Evolutionary conservation across 768 basidiomycete species (phyloP).

Genomic region (Lentinula boryana): DNA sequence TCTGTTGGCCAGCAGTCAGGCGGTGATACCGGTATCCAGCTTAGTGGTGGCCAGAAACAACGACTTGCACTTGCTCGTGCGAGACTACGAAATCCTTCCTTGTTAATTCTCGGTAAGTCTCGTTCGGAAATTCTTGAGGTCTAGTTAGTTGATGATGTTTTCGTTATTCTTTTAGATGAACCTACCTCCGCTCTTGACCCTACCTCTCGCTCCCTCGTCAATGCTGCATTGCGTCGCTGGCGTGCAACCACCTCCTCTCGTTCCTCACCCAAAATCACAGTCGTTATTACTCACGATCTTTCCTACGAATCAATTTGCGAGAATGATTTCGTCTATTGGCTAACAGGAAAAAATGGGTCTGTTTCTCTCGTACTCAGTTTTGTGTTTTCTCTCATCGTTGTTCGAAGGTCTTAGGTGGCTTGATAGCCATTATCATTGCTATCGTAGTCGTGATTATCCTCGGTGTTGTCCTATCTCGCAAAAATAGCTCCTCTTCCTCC

Average conservation of each 20-base stretch:
- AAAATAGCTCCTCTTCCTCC: background rate
- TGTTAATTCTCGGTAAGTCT: slow-evolving; percentile 82
- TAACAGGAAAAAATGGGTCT: background rate
- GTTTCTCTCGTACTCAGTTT: background rate
- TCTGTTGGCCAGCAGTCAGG: slow-evolving; percentile 12
- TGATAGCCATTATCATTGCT: slow-evolving; percentile 35
- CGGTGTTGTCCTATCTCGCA: slow-evolving; percentile 13
- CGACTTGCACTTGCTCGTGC: slow-evolving; percentile 86
- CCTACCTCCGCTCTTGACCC: slow-evolving; percentile 82
- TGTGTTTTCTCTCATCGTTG: background rate
- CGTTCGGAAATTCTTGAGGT: background rate
- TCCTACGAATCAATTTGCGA: slow-evolving; percentile 54
- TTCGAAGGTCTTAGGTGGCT: slow-evolving; percentile 40
- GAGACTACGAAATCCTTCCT: slow-evolving; percentile 75
- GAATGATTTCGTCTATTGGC: slow-evolving; percentile 76
- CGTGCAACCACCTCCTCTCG: slow-evolving; percentile 23
- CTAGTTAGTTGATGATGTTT: background rate
- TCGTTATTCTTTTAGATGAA: slow-evolving; percentile 45
- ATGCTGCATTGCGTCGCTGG: slow-evolving; percentile 64
- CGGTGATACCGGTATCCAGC: slow-evolving; percentile 67
- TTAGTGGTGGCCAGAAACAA: slow-evolving; percentile 93
- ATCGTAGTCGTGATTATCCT: slow-evolving; percentile 55
- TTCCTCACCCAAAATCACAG: slow-evolving; percentile 65
- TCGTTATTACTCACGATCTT: slow-evolving; percentile 95
- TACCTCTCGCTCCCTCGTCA: slow-evolving; percentile 81